phyloP scores from a whole-genome alignment of 2,329 filamentous ascomycete species.

The Sclerotinia nivalis region DNA sequence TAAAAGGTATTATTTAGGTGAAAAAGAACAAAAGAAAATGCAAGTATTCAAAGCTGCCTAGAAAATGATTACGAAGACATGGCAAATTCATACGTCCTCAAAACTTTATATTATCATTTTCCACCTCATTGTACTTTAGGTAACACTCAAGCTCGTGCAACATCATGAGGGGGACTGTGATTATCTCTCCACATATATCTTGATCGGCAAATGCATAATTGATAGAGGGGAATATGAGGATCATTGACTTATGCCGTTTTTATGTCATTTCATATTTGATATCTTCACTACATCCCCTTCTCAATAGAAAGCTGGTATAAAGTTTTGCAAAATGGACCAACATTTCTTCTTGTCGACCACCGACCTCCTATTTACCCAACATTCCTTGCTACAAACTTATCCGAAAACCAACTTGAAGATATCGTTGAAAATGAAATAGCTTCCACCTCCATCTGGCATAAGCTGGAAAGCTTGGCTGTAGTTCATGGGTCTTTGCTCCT shows the following conservation, averaged over 20 bases:
- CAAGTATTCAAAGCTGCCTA: conserved; percentile 6
- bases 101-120: not conserved
- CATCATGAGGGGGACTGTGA: not conserved
- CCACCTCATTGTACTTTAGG: not conserved
- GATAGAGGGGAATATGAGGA: conserved; percentile 12
- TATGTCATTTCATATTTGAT: conserved; percentile 20
- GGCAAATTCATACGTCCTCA: not conserved
- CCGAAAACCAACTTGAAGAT: conserved; percentile 86
- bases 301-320: conserved; percentile 34
- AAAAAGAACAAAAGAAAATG: not conserved
- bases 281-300: conserved; percentile 27
- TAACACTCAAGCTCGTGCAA: conserved; percentile 9
- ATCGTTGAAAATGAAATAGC: conserved; percentile 91
- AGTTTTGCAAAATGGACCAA: conserved; percentile 30
- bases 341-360: conserved; percentile 17
- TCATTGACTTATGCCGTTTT: conserved; percentile 14
- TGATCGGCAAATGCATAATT: conserved; percentile 2
- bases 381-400: conserved; percentile 25
- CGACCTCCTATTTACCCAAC: conserved; percentile 32
- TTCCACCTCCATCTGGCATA: conserved; percentile 62
- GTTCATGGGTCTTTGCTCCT: conserved; percentile 82
- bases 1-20: not conserved
- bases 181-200: conserved; percentile 13
- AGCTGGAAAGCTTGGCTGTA: conserved; percentile 92
- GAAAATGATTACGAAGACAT: conserved; percentile 4